These are phyloP conservation scores for Crepidotus sp. DNA, from an alignment of 1,284 basidiomycete genomes.

Conservation along the genomic window DNA sequence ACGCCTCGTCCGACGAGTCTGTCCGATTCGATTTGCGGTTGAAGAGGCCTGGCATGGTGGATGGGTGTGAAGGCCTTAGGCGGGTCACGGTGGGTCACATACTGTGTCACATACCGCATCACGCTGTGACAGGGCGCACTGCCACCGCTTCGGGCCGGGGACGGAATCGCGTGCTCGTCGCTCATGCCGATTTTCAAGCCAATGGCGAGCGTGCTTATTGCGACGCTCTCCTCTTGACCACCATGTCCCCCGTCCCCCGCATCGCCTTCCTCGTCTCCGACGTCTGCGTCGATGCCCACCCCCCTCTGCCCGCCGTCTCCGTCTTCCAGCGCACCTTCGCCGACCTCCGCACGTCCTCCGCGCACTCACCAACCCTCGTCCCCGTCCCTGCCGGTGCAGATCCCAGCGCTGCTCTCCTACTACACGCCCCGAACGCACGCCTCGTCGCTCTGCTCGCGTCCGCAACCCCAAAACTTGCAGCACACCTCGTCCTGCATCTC, in stretches of 20 bases:
- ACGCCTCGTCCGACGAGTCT: slow-evolving; percentile 29
- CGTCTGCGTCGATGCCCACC: slow-evolving; percentile 49
- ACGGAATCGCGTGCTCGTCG: background rate
- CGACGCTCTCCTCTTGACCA: slow-evolving; percentile 13
- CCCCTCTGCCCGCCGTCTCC: slow-evolving; percentile 29
- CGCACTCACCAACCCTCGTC: slow-evolving; percentile 32
- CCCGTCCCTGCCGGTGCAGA: slow-evolving; percentile 53
- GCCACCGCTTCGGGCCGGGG: too few species aligned
- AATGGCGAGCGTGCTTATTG: background rate
- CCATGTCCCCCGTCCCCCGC: slow-evolving; percentile 48
- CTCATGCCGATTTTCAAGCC: background rate
- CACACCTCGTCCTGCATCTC: slow-evolving; percentile 49
- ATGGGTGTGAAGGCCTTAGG: slow-evolving; percentile 16
- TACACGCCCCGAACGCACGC: slow-evolving; percentile 28
- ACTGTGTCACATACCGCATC: too few species aligned
- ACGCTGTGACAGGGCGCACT: too few species aligned
- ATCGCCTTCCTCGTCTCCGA: slow-evolving; percentile 65
- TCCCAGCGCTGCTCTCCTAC: slow-evolving; percentile 44
- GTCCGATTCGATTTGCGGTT: slow-evolving; percentile 38
- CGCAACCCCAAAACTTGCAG: slow-evolving; percentile 37
- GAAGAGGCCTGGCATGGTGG: slow-evolving; percentile 47
- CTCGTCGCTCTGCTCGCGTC: slow-evolving; percentile 47
- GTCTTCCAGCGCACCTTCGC: slow-evolving; percentile 23
- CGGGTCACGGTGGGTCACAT: too few species aligned
- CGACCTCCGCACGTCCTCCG: slow-evolving; percentile 22